A percentile compares a stretch with the other conserved stretches of the same genome.
phyloP scores from a whole-genome alignment of 257 asterid species.

The Verbascum thapsus region DNA sequence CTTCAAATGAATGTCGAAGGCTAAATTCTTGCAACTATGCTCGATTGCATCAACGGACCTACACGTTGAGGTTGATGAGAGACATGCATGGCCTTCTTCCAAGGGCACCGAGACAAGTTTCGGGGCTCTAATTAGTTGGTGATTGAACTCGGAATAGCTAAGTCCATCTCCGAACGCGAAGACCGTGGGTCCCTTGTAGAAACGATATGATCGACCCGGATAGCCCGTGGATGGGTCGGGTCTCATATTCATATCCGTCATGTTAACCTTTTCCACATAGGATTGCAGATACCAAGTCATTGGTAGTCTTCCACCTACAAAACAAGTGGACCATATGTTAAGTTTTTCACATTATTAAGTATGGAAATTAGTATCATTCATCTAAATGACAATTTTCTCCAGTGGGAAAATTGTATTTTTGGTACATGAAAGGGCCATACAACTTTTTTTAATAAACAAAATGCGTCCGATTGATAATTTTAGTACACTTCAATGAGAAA shows the following conservation, averaged over 20 bases:
- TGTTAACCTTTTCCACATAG: slow-evolving; percentile 54
- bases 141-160: slow-evolving; percentile 52
- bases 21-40: slow-evolving; percentile 36
- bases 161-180: slow-evolving; percentile 72
- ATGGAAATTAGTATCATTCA: no score
- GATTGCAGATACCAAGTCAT: slow-evolving; percentile 95
- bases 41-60: slow-evolving; percentile 43
- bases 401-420: no score
- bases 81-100: slow-evolving; percentile 49
- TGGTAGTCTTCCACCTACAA: slow-evolving; percentile 78
- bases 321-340: background rate
- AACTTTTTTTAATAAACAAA: no score
- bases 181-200: slow-evolving; percentile 72
- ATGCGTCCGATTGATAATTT: no score
- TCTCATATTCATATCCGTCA: slow-evolving; percentile 92
- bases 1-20: slow-evolving; percentile 36
- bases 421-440: no score
- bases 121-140: slow-evolving; percentile 42
- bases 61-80: slow-evolving; percentile 38
- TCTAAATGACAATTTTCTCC: no score
- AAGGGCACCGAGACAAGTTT: slow-evolving; percentile 36
- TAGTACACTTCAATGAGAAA: no score
- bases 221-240: slow-evolving; percentile 61
- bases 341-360: no score
- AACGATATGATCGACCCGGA: slow-evolving; percentile 80